Percentiles rank a stretch among this genome's conserved stretches.
These are phyloP conservation scores for Cubamyces sp. DNA, from an alignment of 768 basidiomycete genomes.

Conservation along the genomic window DNA sequence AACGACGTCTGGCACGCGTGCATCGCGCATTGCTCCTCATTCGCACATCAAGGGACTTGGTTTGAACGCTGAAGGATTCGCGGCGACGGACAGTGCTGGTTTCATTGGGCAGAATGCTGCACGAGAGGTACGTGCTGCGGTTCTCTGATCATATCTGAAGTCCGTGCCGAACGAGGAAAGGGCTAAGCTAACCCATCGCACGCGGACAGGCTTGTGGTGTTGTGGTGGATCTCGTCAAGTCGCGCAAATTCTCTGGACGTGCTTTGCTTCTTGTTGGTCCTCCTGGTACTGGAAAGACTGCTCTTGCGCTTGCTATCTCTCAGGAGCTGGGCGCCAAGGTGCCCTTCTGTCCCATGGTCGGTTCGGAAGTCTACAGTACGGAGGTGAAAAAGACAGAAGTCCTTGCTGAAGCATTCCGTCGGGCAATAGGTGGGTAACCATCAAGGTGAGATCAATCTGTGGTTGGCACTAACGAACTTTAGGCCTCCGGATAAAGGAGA, in stretches of 20 bases:
- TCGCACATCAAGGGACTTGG: slow-evolving; percentile 98
- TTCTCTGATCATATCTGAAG: no score
- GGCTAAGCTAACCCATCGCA: no score
- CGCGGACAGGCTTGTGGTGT: slow-evolving; percentile 81
- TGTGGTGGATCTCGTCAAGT: slow-evolving; percentile 86
- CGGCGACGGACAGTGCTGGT: slow-evolving; percentile 72
- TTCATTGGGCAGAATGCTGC: slow-evolving; percentile 92
- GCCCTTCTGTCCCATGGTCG: slow-evolving; percentile 99
- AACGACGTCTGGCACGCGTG: slow-evolving; percentile 59
- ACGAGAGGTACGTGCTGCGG: slow-evolving; percentile 66
- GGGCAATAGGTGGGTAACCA: slow-evolving; percentile 86
- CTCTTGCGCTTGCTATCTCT: slow-evolving; percentile 91
- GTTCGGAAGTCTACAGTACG: slow-evolving; percentile 93
- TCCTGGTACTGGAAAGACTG: slow-evolving; percentile 98
- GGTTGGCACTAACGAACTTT: slow-evolving; percentile 11
- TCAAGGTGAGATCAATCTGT: not conserved
- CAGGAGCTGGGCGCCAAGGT: slow-evolving; percentile 95
- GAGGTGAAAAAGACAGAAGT: slow-evolving; percentile 99
- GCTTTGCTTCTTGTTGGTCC: slow-evolving; percentile 92
- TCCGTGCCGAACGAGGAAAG: no score
- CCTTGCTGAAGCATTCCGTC: slow-evolving; percentile 88
- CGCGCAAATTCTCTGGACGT: slow-evolving; percentile 91
- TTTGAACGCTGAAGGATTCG: slow-evolving; percentile 80
- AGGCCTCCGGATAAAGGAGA: slow-evolving; percentile 98
- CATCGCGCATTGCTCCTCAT: slow-evolving; percentile 86